phyloP scores from a whole-genome alignment of 106 monocot genomes.

The Acorus calamus region DNA sequence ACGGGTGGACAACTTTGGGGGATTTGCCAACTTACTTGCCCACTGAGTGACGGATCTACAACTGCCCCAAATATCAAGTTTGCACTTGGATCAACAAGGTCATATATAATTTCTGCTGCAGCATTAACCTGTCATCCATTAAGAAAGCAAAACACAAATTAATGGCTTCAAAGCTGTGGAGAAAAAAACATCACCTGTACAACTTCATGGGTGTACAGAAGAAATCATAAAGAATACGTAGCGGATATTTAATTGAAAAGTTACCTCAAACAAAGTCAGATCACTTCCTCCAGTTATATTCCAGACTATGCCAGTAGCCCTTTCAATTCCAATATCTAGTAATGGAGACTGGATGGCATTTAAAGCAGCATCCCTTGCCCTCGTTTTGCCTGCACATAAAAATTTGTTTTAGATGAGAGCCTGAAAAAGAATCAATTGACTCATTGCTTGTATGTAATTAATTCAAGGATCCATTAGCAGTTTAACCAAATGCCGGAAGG shows the following conservation, averaged over 20 bases:
- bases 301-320: slow-evolving; percentile 90
- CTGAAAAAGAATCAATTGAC: too few species aligned
- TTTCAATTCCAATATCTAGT: slow-evolving; percentile 78
- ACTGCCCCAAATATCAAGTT: slow-evolving; percentile 96
- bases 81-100: slow-evolving; percentile 91
- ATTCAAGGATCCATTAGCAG: too few species aligned
- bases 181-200: too few species aligned
- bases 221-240: background rate
- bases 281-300: slow-evolving; percentile 88
- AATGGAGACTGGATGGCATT: slow-evolving; percentile 88
- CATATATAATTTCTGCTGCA: slow-evolving; percentile 94
- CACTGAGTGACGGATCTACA: slow-evolving; percentile 67
- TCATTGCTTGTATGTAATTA: too few species aligned
- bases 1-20: too few species aligned
- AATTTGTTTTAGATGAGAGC: too few species aligned
- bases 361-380: slow-evolving; percentile 82
- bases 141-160: background rate
- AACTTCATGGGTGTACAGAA: background rate
- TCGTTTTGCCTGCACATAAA: slow-evolving; percentile 61
- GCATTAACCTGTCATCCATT: slow-evolving; percentile 55
- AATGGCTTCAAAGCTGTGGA: too few species aligned
- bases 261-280: slow-evolving; percentile 71
- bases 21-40: slow-evolving; percentile 50
- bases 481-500: too few species aligned
- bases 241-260: background rate